phyloP scores from a whole-genome alignment of 164 flowering plant species.

The Sextonia rubra region DNA sequence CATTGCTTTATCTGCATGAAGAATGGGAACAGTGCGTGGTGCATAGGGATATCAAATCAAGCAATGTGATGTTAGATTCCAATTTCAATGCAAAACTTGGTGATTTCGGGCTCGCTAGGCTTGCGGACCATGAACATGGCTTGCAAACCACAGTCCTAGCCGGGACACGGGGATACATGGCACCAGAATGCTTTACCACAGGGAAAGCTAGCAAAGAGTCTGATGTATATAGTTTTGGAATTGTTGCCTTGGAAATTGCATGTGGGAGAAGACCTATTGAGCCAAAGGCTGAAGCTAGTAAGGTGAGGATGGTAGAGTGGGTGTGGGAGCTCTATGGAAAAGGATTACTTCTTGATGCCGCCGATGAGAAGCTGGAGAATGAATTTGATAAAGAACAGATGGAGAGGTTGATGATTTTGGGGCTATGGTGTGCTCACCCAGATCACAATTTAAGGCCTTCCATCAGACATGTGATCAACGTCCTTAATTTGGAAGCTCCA shows the following conservation, averaged over 20 bases:
- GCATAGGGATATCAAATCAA: slow-evolving; percentile 72
- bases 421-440: slow-evolving; percentile 37
- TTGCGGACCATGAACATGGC: slow-evolving; percentile 34
- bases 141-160: slow-evolving; percentile 45
- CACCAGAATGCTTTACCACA: slow-evolving; percentile 52
- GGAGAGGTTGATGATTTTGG: slow-evolving; percentile 28
- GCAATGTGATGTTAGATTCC: slow-evolving; percentile 70
- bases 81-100: slow-evolving; percentile 68
- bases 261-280: slow-evolving; percentile 35
- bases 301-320: slow-evolving; percentile 34
- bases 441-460: slow-evolving; percentile 24
- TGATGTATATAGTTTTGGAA: slow-evolving; percentile 48
- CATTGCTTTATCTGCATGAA: slow-evolving; percentile 64
- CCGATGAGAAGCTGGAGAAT: slow-evolving; percentile 21
- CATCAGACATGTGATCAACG: slow-evolving; percentile 25
- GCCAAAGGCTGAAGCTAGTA: slow-evolving; percentile 10
- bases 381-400: slow-evolving; percentile 23
- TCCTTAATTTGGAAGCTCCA: slow-evolving; percentile 26
- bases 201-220: slow-evolving; percentile 46
- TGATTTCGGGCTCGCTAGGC: slow-evolving; percentile 79
- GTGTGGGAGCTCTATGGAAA: slow-evolving; percentile 41
- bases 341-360: slow-evolving; percentile 27
- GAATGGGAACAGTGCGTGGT: slow-evolving; percentile 72
- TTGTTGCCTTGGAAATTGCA: slow-evolving; percentile 38
- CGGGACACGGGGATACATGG: slow-evolving; percentile 80